These are phyloP conservation scores for Mucor circinelloides DNA, from an alignment of 371 early-diverging fungal genomes.

Conservation along the genomic window DNA sequence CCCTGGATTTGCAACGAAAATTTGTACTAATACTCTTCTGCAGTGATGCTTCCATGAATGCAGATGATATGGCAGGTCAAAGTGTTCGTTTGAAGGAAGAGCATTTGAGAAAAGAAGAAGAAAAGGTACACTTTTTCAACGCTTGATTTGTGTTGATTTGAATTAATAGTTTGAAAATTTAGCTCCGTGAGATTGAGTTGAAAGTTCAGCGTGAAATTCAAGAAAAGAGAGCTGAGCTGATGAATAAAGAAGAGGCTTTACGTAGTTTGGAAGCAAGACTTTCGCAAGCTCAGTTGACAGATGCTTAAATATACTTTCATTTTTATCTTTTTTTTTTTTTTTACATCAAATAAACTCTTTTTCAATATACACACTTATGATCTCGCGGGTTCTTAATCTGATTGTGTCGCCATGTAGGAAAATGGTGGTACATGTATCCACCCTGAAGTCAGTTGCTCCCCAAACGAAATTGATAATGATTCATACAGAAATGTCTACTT, in stretches of 20 bases:
- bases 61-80: conserved; percentile 57
- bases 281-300: conserved; percentile 48
- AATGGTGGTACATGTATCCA: neutral
- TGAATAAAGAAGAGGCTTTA: conserved; percentile 64
- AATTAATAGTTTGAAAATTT: conserved; percentile 3
- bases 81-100: conserved; percentile 62
- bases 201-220: conserved; percentile 64
- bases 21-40: neutral
- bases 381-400: neutral
- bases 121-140: conserved; percentile 44
- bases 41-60: conserved; percentile 47
- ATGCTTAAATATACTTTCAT: conserved; percentile 10
- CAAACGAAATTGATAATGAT: neutral
- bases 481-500: neutral
- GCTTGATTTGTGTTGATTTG: neutral
- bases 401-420: neutral
- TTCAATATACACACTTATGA: neutral
- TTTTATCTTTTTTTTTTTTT: neutral
- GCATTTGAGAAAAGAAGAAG: conserved; percentile 65
- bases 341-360: neutral
- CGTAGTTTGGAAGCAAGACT: conserved; percentile 57
- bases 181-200: conserved; percentile 62
- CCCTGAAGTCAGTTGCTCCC: neutral
- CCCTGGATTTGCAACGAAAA: neutral
- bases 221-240: conserved; percentile 61